A percentile compares a stretch with the other conserved stretches of the same genome.
These are phyloP conservation scores for Fulvia fulva DNA, from an alignment of 2,329 filamentous ascomycete genomes.

Conservation along the genomic window DNA sequence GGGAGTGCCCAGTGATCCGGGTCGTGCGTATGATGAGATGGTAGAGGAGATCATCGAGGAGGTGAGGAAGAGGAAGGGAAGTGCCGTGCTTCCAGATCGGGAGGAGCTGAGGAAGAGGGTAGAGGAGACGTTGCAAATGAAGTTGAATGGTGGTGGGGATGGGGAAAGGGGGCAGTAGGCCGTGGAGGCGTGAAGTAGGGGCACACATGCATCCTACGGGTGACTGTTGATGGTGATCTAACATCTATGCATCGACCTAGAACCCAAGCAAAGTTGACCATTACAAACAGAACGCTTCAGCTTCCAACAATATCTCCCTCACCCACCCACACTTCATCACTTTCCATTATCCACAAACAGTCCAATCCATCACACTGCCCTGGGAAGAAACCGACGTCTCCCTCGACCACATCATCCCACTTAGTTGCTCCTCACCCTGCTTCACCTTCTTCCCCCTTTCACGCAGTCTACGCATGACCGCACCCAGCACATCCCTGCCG, in stretches of 20 bases:
- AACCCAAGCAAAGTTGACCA: no score
- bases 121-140: constrained; percentile 40
- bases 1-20: constrained; percentile 74
- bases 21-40: constrained; percentile 71
- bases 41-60: constrained; percentile 70
- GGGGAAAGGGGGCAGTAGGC: constrained; percentile 11
- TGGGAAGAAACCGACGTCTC: neutral
- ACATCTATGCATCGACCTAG: neutral
- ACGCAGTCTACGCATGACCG: neutral
- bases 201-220: no score
- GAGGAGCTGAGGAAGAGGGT: constrained; percentile 52
- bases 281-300: neutral
- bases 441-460: neutral
- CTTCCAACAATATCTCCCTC: neutral
- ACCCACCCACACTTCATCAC: neutral
- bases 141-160: constrained; percentile 7
- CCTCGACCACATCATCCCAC: neutral
- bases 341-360: neutral
- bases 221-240: no score
- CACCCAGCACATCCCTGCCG: neutral
- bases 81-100: constrained; percentile 43
- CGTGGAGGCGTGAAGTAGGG: neutral
- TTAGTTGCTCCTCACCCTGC: neutral
- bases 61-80: constrained; percentile 56
- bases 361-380: neutral